Percentiles rank a stretch among this genome's conserved stretches.
These are phyloP conservation scores for Tetrahymena malaccensis DNA, from an alignment of 73 alveolate species.

Conservation along the genomic window DNA sequence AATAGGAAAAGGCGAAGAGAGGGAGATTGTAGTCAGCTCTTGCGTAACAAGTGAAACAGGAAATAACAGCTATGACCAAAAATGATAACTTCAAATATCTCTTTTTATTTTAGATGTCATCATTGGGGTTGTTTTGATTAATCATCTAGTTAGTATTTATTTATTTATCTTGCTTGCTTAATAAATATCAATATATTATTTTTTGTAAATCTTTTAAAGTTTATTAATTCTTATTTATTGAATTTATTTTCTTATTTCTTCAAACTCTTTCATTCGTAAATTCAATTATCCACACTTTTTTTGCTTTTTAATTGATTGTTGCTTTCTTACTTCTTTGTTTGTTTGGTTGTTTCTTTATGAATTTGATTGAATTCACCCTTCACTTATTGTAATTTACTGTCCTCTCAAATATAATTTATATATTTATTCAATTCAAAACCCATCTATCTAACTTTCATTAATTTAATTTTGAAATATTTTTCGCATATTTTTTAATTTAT, in stretches of 20 bases:
- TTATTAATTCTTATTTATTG: not conserved
- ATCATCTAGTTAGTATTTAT: not conserved
- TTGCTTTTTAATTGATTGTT: not conserved
- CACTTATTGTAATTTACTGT: not conserved
- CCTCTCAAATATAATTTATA: not conserved
- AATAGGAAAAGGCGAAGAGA: constrained; percentile 36
- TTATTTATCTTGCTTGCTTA: not conserved
- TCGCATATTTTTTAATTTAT: not conserved
- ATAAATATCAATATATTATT: not conserved
- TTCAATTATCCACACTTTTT: not conserved
- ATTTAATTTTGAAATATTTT: not conserved
- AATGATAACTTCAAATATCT: constrained; percentile 13
- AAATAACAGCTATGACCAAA: constrained; percentile 27
- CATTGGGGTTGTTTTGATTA: not conserved
- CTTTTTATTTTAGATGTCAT: not conserved
- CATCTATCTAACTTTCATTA: not conserved
- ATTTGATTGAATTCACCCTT: not conserved
- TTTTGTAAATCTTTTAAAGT: not conserved
- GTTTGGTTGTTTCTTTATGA: not conserved
- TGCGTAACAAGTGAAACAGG: constrained; percentile 41
- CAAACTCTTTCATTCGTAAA: not conserved
- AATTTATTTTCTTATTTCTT: not conserved
- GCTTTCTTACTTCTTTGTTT: not conserved
- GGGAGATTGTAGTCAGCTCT: constrained; percentile 46
- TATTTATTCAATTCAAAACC: not conserved